A percentile compares a stretch with the other conserved stretches of the same genome.
phyloP scores from a whole-genome alignment of 805 yeast genomes.

The Wickerhamiella bombiphila region DNA sequence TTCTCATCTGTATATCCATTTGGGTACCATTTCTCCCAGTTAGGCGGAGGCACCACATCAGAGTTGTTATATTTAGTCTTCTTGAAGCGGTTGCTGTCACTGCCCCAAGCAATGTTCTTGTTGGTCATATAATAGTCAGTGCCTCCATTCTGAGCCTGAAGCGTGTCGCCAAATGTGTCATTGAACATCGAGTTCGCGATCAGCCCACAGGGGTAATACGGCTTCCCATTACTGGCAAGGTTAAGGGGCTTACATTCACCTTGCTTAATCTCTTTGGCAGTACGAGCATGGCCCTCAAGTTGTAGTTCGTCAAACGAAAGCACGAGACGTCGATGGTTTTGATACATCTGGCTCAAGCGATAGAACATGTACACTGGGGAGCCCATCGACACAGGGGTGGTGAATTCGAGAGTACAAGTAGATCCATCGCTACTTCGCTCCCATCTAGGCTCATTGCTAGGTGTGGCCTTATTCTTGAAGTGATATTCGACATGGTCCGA shows the following conservation, averaged over 20 bases:
- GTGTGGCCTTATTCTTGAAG: slow-evolving; percentile 34
- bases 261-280: slow-evolving; percentile 33
- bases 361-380: slow-evolving; percentile 69
- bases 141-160: slow-evolving; percentile 31
- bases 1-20: slow-evolving; percentile 77
- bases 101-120: slow-evolving; percentile 68
- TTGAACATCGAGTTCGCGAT: slow-evolving; percentile 88
- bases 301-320: slow-evolving; percentile 71
- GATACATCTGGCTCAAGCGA: slow-evolving; percentile 77
- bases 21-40: slow-evolving; percentile 70
- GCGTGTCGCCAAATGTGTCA: slow-evolving; percentile 47
- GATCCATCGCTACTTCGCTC: slow-evolving; percentile 30
- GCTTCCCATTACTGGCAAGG: slow-evolving; percentile 31
- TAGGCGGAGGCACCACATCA: slow-evolving; percentile 86
- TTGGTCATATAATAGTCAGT: slow-evolving; percentile 31
- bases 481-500: slow-evolving; percentile 41
- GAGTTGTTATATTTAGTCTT: slow-evolving; percentile 51
- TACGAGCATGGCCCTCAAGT: slow-evolving; percentile 58
- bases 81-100: slow-evolving; percentile 60
- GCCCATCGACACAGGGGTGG: slow-evolving; percentile 52
- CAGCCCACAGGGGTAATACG: slow-evolving; percentile 86
- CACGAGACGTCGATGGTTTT: slow-evolving; percentile 90
- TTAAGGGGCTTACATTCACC: slow-evolving; percentile 52
- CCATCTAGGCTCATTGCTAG: slow-evolving; percentile 48
- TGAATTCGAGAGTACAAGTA: slow-evolving; percentile 56